Evolutionary conservation across 2,329 filamentous ascomycete genomes (phyloP).

Genomic region (Cercospora janseana): DNA sequence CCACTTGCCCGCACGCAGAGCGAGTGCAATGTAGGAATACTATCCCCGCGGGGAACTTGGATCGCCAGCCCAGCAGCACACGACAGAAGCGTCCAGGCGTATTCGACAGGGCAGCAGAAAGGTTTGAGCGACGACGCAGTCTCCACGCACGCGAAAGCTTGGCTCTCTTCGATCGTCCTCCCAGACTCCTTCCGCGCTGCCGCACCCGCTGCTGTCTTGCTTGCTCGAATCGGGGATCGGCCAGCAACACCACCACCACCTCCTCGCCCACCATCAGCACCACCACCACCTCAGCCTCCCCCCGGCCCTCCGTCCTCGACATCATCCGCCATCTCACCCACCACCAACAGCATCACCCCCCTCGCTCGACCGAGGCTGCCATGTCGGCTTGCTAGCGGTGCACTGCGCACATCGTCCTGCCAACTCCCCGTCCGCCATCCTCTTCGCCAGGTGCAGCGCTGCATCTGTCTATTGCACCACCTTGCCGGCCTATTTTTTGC

Average conservation of each 20-base stretch:
- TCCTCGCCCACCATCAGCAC: slow-evolving; percentile 4
- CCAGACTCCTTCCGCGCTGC: background rate
- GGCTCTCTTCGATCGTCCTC: background rate
- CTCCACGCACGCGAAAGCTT: slow-evolving; percentile 4
- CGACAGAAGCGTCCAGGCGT: no score
- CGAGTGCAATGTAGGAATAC: no score
- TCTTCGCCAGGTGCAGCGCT: slow-evolving; percentile 17
- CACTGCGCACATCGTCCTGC: slow-evolving; percentile 4
- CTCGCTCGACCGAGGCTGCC: slow-evolving; percentile 3
- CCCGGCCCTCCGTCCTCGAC: background rate
- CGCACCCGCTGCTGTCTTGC: background rate
- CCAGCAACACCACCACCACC: slow-evolving; percentile 5
- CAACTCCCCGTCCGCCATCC: slow-evolving; percentile 6
- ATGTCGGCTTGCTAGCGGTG: slow-evolving; percentile 7
- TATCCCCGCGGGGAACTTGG: no score
- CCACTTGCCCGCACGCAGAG: background rate
- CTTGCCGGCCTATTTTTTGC: slow-evolving; percentile 11
- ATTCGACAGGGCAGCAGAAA: no score
- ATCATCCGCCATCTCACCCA: background rate
- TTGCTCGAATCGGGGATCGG: background rate
- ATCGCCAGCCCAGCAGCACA: no score
- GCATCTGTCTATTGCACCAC: slow-evolving; percentile 19
- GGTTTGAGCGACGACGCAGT: no score
- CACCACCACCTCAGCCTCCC: slow-evolving; percentile 3
- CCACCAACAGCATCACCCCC: slow-evolving; percentile 2